A percentile compares a stretch with the other conserved stretches of the same genome.
Conservation (phyloP, 2,329 filamentous ascomycete genomes). For the Elsinoe arachidis region DNA sequence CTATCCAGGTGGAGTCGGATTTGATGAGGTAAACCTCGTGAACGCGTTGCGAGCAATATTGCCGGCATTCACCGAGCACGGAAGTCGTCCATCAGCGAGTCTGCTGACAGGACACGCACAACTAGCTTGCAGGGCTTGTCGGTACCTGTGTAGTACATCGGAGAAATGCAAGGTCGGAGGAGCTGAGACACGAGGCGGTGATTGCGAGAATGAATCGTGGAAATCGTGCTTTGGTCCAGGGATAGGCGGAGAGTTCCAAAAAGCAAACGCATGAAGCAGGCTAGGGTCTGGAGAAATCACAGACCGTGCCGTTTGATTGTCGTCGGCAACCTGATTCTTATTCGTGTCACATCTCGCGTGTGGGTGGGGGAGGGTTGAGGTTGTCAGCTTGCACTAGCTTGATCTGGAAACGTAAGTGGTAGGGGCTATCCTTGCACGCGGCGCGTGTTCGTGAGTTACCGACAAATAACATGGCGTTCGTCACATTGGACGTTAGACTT, state of each 20-base stretch:
- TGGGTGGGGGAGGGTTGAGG: background rate
- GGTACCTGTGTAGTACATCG: background rate
- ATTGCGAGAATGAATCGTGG: background rate
- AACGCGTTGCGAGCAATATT: background rate
- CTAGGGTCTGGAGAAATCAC: background rate
- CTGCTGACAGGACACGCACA: background rate
- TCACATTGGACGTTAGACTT: too few relatives aligned
- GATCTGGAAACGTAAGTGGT: constrained; percentile 9
- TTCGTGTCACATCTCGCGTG: background rate
- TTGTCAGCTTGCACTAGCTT: constrained; percentile 2
- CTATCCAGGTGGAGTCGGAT: background rate
- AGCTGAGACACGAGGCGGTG: background rate
- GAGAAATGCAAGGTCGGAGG: background rate
- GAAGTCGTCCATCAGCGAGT: background rate
- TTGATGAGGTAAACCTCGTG: background rate
- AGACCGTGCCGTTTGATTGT: background rate
- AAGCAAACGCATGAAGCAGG: background rate
- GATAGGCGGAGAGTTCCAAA: background rate
- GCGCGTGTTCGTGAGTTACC: background rate
- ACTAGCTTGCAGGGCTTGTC: background rate
- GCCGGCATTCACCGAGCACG: background rate
- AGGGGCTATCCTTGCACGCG: background rate
- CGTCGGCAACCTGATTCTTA: background rate
- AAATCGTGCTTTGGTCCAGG: background rate
- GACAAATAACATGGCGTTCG: too few relatives aligned